A percentile compares a stretch with the other conserved stretches of the same genome.
Conservation (phyloP, 2,329 filamentous ascomycete genomes). For the Pestalotiopsis sp. region DNA sequence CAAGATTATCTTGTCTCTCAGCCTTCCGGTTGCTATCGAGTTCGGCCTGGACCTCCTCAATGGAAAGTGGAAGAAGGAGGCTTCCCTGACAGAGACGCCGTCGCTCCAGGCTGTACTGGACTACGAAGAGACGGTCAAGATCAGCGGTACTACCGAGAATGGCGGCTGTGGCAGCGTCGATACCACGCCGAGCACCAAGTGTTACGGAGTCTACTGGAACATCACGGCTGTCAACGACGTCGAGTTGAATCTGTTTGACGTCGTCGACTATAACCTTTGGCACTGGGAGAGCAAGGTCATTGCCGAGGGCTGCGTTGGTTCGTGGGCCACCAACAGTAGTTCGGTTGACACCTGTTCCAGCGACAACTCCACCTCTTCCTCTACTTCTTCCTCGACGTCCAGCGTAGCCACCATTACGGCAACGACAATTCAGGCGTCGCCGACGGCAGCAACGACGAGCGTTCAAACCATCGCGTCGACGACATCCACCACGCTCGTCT, state of each 20-base stretch:
- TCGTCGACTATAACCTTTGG: not conserved
- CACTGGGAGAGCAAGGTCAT: constrained; percentile 2
- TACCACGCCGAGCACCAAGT: not conserved
- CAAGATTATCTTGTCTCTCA: not conserved
- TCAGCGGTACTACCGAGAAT: not conserved
- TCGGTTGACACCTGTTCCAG: not conserved
- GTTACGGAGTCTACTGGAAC: constrained; percentile 5
- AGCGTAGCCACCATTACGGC: constrained; percentile 1
- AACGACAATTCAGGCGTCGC: not conserved
- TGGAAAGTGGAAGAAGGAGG: not conserved
- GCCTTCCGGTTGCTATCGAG: not conserved
- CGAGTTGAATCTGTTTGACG: not conserved
- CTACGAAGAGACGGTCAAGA: not conserved
- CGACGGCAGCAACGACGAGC: not conserved
- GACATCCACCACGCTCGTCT: not conserved
- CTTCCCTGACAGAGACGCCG: constrained; percentile 3
- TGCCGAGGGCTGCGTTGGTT: not conserved
- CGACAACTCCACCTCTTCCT: constrained; percentile 1
- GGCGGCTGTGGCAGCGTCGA: not conserved
- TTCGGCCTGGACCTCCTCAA: not conserved
- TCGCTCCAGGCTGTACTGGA: constrained; percentile 2
- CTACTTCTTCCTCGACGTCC: not conserved
- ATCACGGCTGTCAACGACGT: constrained; percentile 3
- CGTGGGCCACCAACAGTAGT: not conserved
- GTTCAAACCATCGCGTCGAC: not conserved